These are phyloP conservation scores for Pleurotus cornucopiae DNA, from an alignment of 768 basidiomycete species.

Conservation along the genomic window DNA sequence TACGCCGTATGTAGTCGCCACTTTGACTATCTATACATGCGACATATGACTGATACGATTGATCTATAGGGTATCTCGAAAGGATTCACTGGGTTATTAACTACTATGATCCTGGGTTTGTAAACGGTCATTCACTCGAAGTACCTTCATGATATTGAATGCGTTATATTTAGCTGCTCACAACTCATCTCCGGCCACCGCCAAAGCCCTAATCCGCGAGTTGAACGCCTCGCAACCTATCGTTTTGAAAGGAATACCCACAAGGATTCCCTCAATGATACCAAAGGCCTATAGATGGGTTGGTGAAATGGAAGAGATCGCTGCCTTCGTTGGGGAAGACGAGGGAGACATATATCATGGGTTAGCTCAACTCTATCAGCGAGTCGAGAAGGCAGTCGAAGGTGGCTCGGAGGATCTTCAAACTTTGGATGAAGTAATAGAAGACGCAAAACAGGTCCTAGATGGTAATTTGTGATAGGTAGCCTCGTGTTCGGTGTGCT, in stretches of 20 bases:
- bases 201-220: constrained; percentile 50
- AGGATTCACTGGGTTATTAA: constrained; percentile 45
- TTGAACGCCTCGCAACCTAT: constrained; percentile 41
- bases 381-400: constrained; percentile 35
- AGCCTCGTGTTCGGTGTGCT: too few relatives aligned
- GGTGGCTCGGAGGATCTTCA: constrained; percentile 31
- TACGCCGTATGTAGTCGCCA: constrained; percentile 44
- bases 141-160: neutral
- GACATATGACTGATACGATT: neutral
- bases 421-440: constrained; percentile 38
- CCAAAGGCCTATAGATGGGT: constrained; percentile 64
- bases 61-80: constrained; percentile 48
- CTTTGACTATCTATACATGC: too few relatives aligned
- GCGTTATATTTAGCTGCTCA: constrained; percentile 38
- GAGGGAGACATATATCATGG: constrained; percentile 45
- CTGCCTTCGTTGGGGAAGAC: constrained; percentile 43
- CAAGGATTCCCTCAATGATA: constrained; percentile 42
- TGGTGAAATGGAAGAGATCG: constrained; percentile 63
- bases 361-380: constrained; percentile 39
- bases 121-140: neutral
- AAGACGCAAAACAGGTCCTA: constrained; percentile 31
- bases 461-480: neutral
- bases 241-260: constrained; percentile 34
- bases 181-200: constrained; percentile 55
- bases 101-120: constrained; percentile 55